A percentile compares a stretch with the other conserved stretches of the same genome.
phyloP scores from a whole-genome alignment of 345 rosid species.

The Salix exigua region DNA sequence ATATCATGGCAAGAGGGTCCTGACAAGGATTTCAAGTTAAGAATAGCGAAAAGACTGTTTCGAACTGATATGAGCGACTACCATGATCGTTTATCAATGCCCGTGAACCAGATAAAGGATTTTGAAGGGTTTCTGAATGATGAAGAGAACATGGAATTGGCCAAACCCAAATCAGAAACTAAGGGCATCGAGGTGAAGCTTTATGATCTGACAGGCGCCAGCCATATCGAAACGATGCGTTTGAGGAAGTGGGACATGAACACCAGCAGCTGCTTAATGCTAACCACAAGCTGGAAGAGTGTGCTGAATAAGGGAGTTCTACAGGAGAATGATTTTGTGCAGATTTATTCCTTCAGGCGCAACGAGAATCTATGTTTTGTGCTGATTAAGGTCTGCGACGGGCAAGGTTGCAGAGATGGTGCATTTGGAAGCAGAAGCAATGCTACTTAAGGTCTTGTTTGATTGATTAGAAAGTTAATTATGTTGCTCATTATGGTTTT shows the following conservation, averaged over 20 bases:
- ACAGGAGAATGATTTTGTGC: not conserved
- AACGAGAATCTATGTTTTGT: not conserved
- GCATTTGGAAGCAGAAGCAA: not conserved
- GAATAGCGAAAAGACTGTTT: too few relatives aligned
- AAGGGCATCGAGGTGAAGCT: not conserved
- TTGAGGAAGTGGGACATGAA: not conserved
- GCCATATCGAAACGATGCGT: not conserved
- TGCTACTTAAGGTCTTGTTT: not conserved
- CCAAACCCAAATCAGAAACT: not conserved
- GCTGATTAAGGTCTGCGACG: not conserved
- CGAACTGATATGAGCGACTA: too few relatives aligned
- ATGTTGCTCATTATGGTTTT: too few relatives aligned
- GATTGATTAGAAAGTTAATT: too few relatives aligned
- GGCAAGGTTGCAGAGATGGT: not conserved
- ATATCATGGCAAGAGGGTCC: too few relatives aligned
- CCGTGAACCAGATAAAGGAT: too few relatives aligned
- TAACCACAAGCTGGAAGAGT: not conserved
- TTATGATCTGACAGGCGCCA: not conserved
- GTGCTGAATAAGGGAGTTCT: not conserved
- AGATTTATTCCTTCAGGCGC: not conserved
- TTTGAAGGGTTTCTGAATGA: too few relatives aligned
- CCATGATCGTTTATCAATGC: too few relatives aligned
- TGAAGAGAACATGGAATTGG: too few relatives aligned
- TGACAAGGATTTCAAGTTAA: too few relatives aligned
- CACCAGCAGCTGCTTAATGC: not conserved